phyloP scores from a whole-genome alignment of 164 flowering plant species.

The Santalum album region DNA sequence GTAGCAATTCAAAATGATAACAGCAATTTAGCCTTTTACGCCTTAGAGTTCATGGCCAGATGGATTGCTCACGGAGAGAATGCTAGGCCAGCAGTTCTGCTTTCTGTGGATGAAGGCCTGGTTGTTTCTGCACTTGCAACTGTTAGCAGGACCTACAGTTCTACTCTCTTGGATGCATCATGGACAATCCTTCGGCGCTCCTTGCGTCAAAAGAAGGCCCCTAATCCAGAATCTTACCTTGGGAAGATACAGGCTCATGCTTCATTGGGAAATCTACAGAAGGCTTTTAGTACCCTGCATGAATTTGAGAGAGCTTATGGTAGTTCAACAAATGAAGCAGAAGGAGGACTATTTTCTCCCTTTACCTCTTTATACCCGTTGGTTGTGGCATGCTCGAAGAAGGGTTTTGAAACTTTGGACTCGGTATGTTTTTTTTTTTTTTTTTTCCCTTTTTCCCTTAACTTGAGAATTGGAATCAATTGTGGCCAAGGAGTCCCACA shows the following conservation, averaged over 20 bases:
- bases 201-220: constrained; percentile 60
- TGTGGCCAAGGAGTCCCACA: too few relatives aligned
- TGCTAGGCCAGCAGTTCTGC: constrained; percentile 45
- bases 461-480: too few relatives aligned
- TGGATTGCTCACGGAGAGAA: constrained; percentile 75
- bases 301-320: constrained; percentile 67
- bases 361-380: constrained; percentile 75
- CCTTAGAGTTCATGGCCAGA: constrained; percentile 68
- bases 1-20: constrained; percentile 62
- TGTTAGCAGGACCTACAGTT: constrained; percentile 61
- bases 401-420: constrained; percentile 85
- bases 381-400: constrained; percentile 76
- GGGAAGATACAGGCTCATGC: constrained; percentile 74
- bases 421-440: constrained; percentile 31
- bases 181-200: constrained; percentile 76
- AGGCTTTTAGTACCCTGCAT: constrained; percentile 61
- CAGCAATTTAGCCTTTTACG: constrained; percentile 67
- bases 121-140: constrained; percentile 64
- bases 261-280: constrained; percentile 59
- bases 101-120: constrained; percentile 79
- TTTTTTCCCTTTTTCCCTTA: background rate
- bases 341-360: constrained; percentile 73
- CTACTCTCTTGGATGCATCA: constrained; percentile 71
- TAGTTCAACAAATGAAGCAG: constrained; percentile 29
- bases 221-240: constrained; percentile 66